Conservation (phyloP, 352 stramenopile species). For the Phytophthora sansomeana region DNA sequence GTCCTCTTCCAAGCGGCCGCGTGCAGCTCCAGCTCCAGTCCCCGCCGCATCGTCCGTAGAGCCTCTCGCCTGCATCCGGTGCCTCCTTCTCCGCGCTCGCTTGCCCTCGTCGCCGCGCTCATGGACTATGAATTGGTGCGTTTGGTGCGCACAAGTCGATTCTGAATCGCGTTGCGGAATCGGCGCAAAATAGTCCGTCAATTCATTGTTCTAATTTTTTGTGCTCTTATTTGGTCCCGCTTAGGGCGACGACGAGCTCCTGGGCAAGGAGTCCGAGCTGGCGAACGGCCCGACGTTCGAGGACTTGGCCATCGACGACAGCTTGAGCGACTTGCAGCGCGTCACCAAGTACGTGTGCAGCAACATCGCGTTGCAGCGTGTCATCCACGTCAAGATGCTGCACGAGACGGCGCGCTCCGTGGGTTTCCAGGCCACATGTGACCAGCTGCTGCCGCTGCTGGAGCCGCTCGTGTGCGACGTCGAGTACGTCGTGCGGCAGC, state of each 20-base stretch:
- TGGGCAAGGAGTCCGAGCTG: slow-evolving; percentile 38
- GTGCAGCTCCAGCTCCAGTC: too few species aligned
- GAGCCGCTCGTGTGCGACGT: slow-evolving; percentile 88
- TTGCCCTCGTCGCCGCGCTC: not conserved
- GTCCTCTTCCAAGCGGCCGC: slow-evolving; percentile 1
- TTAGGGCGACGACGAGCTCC: slow-evolving; percentile 41
- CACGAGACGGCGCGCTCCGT: slow-evolving; percentile 86
- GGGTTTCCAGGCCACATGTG: slow-evolving; percentile 85
- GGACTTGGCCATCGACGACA: slow-evolving; percentile 98
- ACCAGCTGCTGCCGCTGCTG: slow-evolving; percentile 91
- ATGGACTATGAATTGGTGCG: slow-evolving; percentile 67
- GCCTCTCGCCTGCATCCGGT: too few species aligned
- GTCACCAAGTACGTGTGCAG: slow-evolving; percentile 96
- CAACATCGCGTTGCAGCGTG: slow-evolving; percentile 96
- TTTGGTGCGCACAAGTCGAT: slow-evolving; percentile 6
- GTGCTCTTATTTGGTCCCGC: slow-evolving; percentile 6
- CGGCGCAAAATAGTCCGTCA: not conserved
- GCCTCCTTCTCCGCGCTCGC: not conserved
- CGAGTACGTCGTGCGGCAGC: slow-evolving; percentile 96
- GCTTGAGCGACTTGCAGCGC: slow-evolving; percentile 94
- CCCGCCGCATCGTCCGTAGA: not conserved
- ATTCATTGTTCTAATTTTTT: slow-evolving; percentile 40
- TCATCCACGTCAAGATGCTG: slow-evolving; percentile 98
- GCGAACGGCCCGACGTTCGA: slow-evolving; percentile 94
- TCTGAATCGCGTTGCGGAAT: slow-evolving; percentile 14